Evolutionary conservation across 164 flowering plant species (phyloP).

Genomic region (Protea cynaroides): DNA sequence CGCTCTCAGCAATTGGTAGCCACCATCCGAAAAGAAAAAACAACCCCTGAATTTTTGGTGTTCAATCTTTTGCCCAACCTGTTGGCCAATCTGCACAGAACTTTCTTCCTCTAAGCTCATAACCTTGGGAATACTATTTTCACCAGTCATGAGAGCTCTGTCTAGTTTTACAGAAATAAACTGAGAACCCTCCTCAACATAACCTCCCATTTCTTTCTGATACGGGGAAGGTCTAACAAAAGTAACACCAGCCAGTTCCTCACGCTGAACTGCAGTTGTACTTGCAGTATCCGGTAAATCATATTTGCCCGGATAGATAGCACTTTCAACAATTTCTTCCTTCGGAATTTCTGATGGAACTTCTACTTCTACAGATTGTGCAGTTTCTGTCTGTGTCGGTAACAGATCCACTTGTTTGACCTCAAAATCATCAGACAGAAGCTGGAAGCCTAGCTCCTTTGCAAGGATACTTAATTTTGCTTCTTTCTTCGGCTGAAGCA

Average conservation of each 20-base stretch:
- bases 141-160: conserved; percentile 7
- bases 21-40: conserved; percentile 77
- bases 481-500: conserved; percentile 53
- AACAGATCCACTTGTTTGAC: conserved; percentile 38
- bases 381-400: conserved; percentile 23
- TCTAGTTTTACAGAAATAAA: conserved; percentile 16
- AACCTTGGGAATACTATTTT: conserved; percentile 16
- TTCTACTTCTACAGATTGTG: conserved; percentile 24
- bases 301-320: conserved; percentile 17
- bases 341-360: conserved; percentile 15
- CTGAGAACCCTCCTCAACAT: conserved; percentile 10
- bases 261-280: conserved; percentile 6
- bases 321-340: conserved; percentile 17
- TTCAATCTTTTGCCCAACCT: conserved; percentile 13
- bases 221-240: conserved; percentile 15
- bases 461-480: conserved; percentile 63
- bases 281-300: conserved; percentile 15
- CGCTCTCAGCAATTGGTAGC: conserved; percentile 47
- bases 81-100: conserved; percentile 8
- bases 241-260: conserved; percentile 13
- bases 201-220: conserved; percentile 13
- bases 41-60: conserved; percentile 33
- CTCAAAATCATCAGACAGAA: conserved; percentile 71
- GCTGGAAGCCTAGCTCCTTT: conserved; percentile 75
- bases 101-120: conserved; percentile 15